Evolutionary conservation across 1,284 basidiomycete genomes (phyloP).

Genomic region (Singerocomus inundabilis): DNA sequence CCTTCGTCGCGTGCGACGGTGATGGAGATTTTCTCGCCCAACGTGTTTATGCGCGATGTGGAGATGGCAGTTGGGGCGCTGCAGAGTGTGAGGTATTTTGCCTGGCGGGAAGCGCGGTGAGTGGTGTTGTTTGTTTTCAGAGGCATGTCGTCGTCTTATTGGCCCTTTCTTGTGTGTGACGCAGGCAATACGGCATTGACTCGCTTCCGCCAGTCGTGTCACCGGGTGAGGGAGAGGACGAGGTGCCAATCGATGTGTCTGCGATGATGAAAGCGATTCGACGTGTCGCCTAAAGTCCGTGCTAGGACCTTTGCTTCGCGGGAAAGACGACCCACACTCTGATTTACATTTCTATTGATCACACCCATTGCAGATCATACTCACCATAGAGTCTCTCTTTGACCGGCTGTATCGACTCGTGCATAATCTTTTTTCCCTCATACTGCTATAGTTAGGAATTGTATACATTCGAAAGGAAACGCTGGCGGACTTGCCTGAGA

Average conservation of each 20-base stretch:
- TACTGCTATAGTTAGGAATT: background rate
- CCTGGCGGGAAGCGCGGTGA: constrained; percentile 67
- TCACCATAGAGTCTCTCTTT: background rate
- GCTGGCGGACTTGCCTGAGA: too few relatives aligned
- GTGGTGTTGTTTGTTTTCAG: constrained; percentile 15
- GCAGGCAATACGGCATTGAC: constrained; percentile 13
- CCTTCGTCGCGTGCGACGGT: constrained; percentile 55
- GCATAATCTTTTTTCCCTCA: background rate
- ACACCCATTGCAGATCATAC: background rate
- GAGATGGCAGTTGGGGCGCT: constrained; percentile 62
- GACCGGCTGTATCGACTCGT: background rate
- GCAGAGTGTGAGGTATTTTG: constrained; percentile 64
- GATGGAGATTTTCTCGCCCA: constrained; percentile 79
- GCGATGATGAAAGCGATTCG: constrained; percentile 45
- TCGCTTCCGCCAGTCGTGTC: constrained; percentile 41
- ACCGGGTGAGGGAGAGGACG: constrained; percentile 40
- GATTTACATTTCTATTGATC: background rate
- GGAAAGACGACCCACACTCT: background rate
- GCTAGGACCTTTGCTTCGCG: too few relatives aligned
- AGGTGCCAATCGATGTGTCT: constrained; percentile 50
- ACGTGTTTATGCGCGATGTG: constrained; percentile 71
- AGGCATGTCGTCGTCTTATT: background rate
- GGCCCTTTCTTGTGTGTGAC: background rate
- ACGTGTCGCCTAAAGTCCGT: constrained; percentile 4
- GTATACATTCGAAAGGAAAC: too few relatives aligned